A percentile compares a stretch with the other conserved stretches of the same genome.
Evolutionary conservation across 371 early-diverging fungal genomes (phyloP).

Genomic region (Basidiobolus heterosporus): DNA sequence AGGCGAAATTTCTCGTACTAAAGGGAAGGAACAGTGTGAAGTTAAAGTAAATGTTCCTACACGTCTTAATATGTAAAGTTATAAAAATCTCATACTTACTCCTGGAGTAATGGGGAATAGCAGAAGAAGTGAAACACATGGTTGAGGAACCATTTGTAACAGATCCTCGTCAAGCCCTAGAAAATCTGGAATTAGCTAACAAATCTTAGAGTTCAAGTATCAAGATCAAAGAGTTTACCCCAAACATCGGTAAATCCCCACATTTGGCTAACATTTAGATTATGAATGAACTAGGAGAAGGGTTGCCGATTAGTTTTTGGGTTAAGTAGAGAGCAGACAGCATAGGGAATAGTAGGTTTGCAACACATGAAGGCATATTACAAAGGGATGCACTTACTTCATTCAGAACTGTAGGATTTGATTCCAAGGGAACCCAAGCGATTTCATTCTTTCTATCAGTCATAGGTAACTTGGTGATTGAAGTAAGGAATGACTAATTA

Average conservation of each 20-base stretch:
- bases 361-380: too few relatives aligned
- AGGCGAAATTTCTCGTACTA: constrained; percentile 34
- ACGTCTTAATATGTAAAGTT: background rate
- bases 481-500: too few relatives aligned
- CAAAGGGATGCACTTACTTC: background rate
- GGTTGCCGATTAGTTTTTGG: background rate
- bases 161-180: constrained; percentile 68
- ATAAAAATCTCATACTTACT: background rate
- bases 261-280: constrained; percentile 1
- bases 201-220: background rate
- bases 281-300: constrained; percentile 7
- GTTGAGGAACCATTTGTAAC: constrained; percentile 59
- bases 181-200: background rate
- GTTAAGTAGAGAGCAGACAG: too few relatives aligned
- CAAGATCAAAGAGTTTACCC: background rate
- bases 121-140: constrained; percentile 63
- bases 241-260: constrained; percentile 8
- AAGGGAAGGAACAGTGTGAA: background rate
- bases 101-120: constrained; percentile 43
- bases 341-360: too few relatives aligned
- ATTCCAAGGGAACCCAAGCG: constrained; percentile 8
- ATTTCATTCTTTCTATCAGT: background rate
- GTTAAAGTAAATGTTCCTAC: background rate
- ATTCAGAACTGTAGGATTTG: constrained; percentile 6
- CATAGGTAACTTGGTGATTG: too few relatives aligned